A percentile compares a stretch with the other conserved stretches of the same genome.
Conservation (phyloP, 2,329 filamentous ascomycete species). For the Aspergillus hortae region DNA sequence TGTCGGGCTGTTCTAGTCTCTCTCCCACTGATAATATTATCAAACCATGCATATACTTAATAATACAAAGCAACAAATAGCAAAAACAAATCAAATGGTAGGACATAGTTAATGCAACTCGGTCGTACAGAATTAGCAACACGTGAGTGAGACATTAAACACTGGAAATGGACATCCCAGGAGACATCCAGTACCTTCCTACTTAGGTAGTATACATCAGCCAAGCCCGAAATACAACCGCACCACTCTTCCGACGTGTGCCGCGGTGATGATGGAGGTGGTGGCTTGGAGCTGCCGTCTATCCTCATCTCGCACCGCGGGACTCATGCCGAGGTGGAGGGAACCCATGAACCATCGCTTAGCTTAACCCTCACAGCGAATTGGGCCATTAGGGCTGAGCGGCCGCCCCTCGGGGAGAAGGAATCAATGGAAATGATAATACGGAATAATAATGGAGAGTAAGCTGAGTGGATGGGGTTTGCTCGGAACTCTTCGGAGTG, state of each 20-base stretch:
- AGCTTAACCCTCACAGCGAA: not conserved
- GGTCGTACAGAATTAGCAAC: too few species aligned
- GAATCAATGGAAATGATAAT: not conserved
- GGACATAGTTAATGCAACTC: too few species aligned
- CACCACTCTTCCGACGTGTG: conserved; percentile 11
- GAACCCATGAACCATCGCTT: conserved; percentile 8
- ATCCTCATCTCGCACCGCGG: not conserved
- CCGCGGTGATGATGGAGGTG: conserved; percentile 4
- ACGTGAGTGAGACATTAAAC: too few species aligned
- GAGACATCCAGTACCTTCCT: too few species aligned
- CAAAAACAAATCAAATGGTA: too few species aligned
- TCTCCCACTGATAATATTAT: not conserved
- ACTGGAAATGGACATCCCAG: not conserved
- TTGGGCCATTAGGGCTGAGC: conserved; percentile 13
- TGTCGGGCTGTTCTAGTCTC: not conserved
- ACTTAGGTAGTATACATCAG: too few species aligned
- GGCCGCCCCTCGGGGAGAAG: conserved; percentile 1
- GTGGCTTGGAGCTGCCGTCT: not conserved
- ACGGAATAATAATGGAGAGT: too few species aligned
- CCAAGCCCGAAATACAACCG: not conserved
- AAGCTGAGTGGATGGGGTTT: not conserved
- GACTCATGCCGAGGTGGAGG: not conserved
- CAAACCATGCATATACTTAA: too few species aligned
- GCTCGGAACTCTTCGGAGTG: conserved; percentile 19
- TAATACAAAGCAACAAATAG: too few species aligned